Base-by-base conservation (phyloP, 2,329 filamentous ascomycete species). In the Diplodia scrobiculata region DNA sequence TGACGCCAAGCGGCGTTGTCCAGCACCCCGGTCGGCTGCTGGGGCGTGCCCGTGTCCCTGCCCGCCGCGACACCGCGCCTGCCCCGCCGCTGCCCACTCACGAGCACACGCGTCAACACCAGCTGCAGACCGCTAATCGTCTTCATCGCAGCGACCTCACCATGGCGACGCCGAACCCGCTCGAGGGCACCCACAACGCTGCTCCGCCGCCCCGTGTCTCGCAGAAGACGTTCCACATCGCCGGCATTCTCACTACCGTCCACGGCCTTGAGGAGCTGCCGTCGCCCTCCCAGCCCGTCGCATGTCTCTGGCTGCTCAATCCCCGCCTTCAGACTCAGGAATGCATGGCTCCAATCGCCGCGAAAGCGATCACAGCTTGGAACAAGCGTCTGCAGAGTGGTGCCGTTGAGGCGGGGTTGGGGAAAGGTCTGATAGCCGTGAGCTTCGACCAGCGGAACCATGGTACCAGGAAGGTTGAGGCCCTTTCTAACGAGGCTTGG, bases 371-470 rank as follows among this genome's bases (percentile, higher is more conserved):
- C 59, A 78, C 81, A n/a, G 84, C 87, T 9, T 96, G 89, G 87
- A 88, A 90, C 72, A 73, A 77, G 63, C 78, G 74, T 73, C 27
- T 50, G 58, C 71, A 72, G 66, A 70, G 76, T 14, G 72, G 73
- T 36, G 69, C 71, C 38, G 71, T 68, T 58, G 73, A 69, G 62
- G 71, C 73, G 41, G 66, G 53, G 25, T 65, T 62, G 59, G 69
- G 71, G 34, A 79, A 81, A 67, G 90, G 90, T 0, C 78, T 98
- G 48, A 88, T 98, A 59, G 92, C 91, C 2, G 85, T 93, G 13
- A 86, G 89, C 2, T 96, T 97, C 77, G 95, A 98, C 79, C 92
- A 97, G 81, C 86, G 94, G 53, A 98, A 98, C 77, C 95, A 98
- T 78, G 95, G 95, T 29, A 84, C 85, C 2, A 82, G 95, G 65